A percentile compares a stretch with the other conserved stretches of the same genome.
Evolutionary conservation across 2,329 filamentous ascomycete genomes (phyloP).

Genomic region (Aspergillus glaucus): DNA sequence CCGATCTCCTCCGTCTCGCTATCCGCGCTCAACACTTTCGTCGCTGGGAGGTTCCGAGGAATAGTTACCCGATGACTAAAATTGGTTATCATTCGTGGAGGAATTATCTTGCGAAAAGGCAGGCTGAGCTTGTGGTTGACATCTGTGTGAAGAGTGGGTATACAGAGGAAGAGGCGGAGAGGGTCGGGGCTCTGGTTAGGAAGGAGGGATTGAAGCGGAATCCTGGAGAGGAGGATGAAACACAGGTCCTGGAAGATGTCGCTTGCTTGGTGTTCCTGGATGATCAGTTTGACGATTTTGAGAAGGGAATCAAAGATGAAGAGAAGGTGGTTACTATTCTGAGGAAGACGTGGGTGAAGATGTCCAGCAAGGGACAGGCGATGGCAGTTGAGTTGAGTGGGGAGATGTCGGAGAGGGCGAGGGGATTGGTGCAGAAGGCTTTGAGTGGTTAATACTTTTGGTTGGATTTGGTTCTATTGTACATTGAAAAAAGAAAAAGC

Average conservation of each 20-base stretch:
- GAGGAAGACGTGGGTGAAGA: constrained; percentile 70
- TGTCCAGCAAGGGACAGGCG: constrained; percentile 57
- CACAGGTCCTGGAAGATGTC: constrained; percentile 74
- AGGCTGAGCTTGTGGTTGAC: constrained; percentile 54
- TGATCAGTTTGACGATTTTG: constrained; percentile 78
- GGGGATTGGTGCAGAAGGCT: constrained; percentile 57
- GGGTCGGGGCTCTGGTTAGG: constrained; percentile 65
- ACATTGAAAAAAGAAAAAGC: not conserved
- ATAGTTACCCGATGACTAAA: constrained; percentile 66
- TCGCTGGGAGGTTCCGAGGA: constrained; percentile 75
- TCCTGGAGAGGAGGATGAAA: constrained; percentile 37
- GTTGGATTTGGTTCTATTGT: not conserved
- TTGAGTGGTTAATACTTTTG: constrained; percentile 35
- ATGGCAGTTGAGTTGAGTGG: constrained; percentile 56
- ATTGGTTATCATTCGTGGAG: constrained; percentile 77
- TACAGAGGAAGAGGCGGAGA: constrained; percentile 48
- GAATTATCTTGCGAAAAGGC: constrained; percentile 64
- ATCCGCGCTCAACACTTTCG: constrained; percentile 80
- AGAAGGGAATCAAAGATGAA: constrained; percentile 61
- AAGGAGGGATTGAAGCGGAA: constrained; percentile 64
- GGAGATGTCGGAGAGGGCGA: constrained; percentile 56
- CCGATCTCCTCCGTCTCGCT: constrained; percentile 64
- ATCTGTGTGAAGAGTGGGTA: constrained; percentile 52
- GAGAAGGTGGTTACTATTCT: constrained; percentile 68
- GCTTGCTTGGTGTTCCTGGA: constrained; percentile 83